Base-by-base conservation (phyloP, 1,284 basidiomycete genomes). In the Trametes hirsuta region DNA sequence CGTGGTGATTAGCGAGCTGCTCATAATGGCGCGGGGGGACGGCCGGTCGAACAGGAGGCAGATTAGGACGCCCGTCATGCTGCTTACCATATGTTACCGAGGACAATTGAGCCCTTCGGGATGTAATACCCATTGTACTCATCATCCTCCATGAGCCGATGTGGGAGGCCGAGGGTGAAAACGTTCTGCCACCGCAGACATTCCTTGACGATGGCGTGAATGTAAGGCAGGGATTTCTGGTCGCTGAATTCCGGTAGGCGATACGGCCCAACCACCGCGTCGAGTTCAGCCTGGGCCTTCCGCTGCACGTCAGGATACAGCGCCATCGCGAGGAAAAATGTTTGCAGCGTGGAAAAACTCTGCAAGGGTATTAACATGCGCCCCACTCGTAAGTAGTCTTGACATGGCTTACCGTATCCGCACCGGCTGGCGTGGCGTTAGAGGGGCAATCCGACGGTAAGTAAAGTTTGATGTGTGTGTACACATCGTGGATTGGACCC, bases 181-280 rank as follows among this genome's bases (percentile, higher is more conserved):
- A 70, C 71, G 21, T 70, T 68, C 50, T 71, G 64, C 75, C 76
- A 79, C 9, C 77, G 68, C 40, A 78, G 54, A 14, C 75, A 69
- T 59, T 81, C 79, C 59, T 77, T 74, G 8, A 77, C 65, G 6
- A 77, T 56, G 0, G 74, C 75, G 22, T 74, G 66, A 18, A 79
- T 66, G 59, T 78, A 80, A 2, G 76, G 75, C 22, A 80, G 61
- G 2, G 59, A 58, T 6, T 66, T 61, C 14, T 71, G 57, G 49
- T 81, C 79, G 9, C 66, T 67, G 35, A 78, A 72, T 0, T 70
- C 68, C 0, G 79, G 79, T 1, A 80, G 63, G 10, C 77, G 64
- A 35, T 74, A 69, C 2, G 60, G 37, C 8, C 71, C 67, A 44
- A 78, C 65, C 10, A 78, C 74, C 6, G 62, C 55, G 53, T 76